phyloP scores from a whole-genome alignment of 805 yeast species.

The Wickerhamomyces chaumierensis region DNA sequence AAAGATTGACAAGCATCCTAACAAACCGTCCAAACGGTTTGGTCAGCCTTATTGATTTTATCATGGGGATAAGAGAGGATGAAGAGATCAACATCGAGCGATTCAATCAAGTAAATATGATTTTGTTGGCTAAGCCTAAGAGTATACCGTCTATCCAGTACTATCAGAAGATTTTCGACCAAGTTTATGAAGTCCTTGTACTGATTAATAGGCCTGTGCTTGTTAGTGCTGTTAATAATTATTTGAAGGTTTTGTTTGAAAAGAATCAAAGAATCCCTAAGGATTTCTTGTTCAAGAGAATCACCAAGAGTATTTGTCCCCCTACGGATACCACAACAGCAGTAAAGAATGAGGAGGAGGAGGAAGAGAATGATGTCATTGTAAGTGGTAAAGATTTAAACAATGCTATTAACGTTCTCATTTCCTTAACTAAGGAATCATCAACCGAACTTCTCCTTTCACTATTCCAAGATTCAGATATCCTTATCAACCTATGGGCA shows the following conservation, averaged over 20 bases:
- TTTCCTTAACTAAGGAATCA: slow-evolving; percentile 44
- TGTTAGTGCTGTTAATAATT: slow-evolving; percentile 42
- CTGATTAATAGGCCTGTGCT: slow-evolving; percentile 51
- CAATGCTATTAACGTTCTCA: slow-evolving; percentile 51
- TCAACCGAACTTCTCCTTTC: slow-evolving; percentile 23
- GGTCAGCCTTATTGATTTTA: slow-evolving; percentile 59
- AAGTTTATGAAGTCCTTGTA: slow-evolving; percentile 47
- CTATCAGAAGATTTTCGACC: slow-evolving; percentile 47
- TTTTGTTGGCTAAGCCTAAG: slow-evolving; percentile 55
- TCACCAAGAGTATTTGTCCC: slow-evolving; percentile 40
- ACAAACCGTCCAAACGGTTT: slow-evolving; percentile 60
- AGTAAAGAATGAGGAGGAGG: no score
- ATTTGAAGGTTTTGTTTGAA: slow-evolving; percentile 39
- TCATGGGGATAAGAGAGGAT: slow-evolving; percentile 64
- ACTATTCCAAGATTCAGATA: slow-evolving; percentile 14
- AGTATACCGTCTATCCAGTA: slow-evolving; percentile 35
- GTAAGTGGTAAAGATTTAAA: slow-evolving; percentile 41
- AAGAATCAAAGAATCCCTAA: slow-evolving; percentile 37
- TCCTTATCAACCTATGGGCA: slow-evolving; percentile 25
- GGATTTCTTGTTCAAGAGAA: slow-evolving; percentile 46
- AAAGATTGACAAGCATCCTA: slow-evolving; percentile 42
- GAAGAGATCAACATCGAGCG: slow-evolving; percentile 59
- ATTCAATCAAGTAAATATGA: slow-evolving; percentile 53
- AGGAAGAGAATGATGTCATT: slow-evolving; percentile 16
- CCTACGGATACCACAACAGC: no score